Percentiles rank a stretch among this genome's conserved stretches.
Evolutionary conservation across 2,329 filamentous ascomycete species (phyloP).

Genomic region (Sphaerulina populicola): DNA sequence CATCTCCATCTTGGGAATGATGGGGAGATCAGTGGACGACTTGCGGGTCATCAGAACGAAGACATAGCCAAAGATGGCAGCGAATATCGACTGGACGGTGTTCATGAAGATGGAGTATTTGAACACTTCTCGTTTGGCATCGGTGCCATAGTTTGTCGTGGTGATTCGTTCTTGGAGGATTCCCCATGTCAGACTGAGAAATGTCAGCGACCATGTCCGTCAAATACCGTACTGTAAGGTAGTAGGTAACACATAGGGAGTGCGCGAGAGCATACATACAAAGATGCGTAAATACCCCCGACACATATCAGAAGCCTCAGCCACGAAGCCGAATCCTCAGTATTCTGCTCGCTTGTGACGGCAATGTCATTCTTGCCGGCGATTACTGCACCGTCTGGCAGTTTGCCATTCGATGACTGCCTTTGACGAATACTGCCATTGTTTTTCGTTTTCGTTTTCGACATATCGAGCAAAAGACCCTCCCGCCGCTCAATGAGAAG

Average conservation of each 20-base stretch:
- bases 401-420: slow-evolving; percentile 23
- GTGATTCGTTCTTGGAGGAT: slow-evolving; percentile 96
- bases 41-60: slow-evolving; percentile 61
- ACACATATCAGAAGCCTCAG: slow-evolving; percentile 76
- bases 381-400: slow-evolving; percentile 18
- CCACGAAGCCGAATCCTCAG: slow-evolving; percentile 20
- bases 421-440: slow-evolving; percentile 26
- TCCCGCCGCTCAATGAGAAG: neutral
- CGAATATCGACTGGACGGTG: slow-evolving; percentile 87
- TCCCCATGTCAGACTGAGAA: slow-evolving; percentile 72
- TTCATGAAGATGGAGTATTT: slow-evolving; percentile 92
- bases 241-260: neutral
- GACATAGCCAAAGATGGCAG: slow-evolving; percentile 67
- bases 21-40: slow-evolving; percentile 43
- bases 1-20: slow-evolving; percentile 71
- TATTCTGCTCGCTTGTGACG: slow-evolving; percentile 14
- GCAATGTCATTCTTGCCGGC: slow-evolving; percentile 25
- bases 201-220: neutral
- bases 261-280: slow-evolving; percentile 56
- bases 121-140: slow-evolving; percentile 61
- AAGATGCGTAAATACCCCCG: slow-evolving; percentile 92
- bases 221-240: too few relatives aligned
- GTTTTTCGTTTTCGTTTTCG: too few relatives aligned
- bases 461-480: neutral
- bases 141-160: slow-evolving; percentile 71